phyloP scores from a whole-genome alignment of 1,139 yeast species.

The Kazachstania sp. region DNA sequence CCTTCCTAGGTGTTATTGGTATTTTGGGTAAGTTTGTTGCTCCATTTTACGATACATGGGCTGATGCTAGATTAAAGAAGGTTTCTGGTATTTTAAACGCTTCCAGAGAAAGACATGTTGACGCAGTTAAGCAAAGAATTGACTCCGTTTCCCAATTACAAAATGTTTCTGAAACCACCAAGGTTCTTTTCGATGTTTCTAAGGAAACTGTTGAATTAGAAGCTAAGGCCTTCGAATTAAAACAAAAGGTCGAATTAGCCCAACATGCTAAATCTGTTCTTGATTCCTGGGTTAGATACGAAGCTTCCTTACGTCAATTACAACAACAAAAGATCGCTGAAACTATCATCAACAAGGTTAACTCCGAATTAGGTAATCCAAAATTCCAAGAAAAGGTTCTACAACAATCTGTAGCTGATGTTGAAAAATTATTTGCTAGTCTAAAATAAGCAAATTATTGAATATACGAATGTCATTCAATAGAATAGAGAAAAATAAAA shows the following conservation, averaged over 20 bases:
- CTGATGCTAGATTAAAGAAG: constrained; percentile 80
- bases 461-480: not conserved
- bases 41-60: constrained; percentile 92
- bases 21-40: constrained; percentile 82
- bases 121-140: constrained; percentile 89
- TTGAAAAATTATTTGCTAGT: constrained; percentile 68
- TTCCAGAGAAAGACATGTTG: constrained; percentile 83
- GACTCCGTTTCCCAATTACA: constrained; percentile 78
- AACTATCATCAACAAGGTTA: constrained; percentile 80
- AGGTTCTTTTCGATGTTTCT: constrained; percentile 84
- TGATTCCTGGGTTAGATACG: constrained; percentile 99
- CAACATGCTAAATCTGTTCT: constrained; percentile 87
- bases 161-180: constrained; percentile 87
- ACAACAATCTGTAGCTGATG: constrained; percentile 82
- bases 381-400: constrained; percentile 92
- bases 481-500: not conserved
- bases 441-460: constrained; percentile 16
- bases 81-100: constrained; percentile 75
- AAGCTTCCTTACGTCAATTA: constrained; percentile 89
- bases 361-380: constrained; percentile 74
- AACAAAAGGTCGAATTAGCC: constrained; percentile 84
- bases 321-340: constrained; percentile 90
- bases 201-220: constrained; percentile 95
- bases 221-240: constrained; percentile 85
- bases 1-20: constrained; percentile 69